Conservation (phyloP, 164 flowering plant species). For the Tetrastigma voinierianum region DNA sequence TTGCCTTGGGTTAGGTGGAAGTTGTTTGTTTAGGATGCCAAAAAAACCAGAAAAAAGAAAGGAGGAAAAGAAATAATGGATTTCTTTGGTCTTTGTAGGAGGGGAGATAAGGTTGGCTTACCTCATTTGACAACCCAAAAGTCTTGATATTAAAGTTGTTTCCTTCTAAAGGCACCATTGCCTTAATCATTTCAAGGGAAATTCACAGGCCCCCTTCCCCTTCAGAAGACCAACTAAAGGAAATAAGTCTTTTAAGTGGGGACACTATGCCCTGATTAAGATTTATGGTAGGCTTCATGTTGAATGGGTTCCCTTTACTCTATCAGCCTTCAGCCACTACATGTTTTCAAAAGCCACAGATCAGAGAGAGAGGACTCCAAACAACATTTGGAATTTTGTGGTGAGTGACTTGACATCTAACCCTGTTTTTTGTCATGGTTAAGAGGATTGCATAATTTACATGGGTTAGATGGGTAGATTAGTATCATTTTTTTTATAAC, state of each 20-base stretch:
- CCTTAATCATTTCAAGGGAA: constrained; percentile 15
- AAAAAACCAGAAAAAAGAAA: not conserved
- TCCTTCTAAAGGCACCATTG: constrained; percentile 27
- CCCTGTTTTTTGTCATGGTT: too few relatives aligned
- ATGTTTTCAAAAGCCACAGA: too few relatives aligned
- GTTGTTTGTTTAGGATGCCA: not conserved
- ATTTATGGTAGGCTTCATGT: too few relatives aligned
- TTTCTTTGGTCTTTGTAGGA: not conserved
- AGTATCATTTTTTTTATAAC: too few relatives aligned
- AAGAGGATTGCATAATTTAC: too few relatives aligned
- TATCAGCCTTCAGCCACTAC: too few relatives aligned
- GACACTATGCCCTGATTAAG: not conserved
- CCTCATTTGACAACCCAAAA: constrained; percentile 24
- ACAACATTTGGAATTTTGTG: too few relatives aligned
- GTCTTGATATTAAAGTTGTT: constrained; percentile 29
- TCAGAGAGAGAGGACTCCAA: too few relatives aligned
- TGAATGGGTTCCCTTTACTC: too few relatives aligned
- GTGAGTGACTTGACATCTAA: too few relatives aligned
- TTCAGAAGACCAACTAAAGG: constrained; percentile 8
- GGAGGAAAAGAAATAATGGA: not conserved
- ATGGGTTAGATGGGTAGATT: too few relatives aligned
- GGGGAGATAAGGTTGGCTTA: constrained; percentile 16
- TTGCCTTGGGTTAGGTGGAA: constrained; percentile 14
- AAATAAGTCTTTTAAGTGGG: not conserved
- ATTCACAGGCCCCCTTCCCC: constrained; percentile 1